A percentile compares a stretch with the other conserved stretches of the same genome.
Conservation (phyloP, 2,329 filamentous ascomycete species). For the Fusarium pilosicola region DNA sequence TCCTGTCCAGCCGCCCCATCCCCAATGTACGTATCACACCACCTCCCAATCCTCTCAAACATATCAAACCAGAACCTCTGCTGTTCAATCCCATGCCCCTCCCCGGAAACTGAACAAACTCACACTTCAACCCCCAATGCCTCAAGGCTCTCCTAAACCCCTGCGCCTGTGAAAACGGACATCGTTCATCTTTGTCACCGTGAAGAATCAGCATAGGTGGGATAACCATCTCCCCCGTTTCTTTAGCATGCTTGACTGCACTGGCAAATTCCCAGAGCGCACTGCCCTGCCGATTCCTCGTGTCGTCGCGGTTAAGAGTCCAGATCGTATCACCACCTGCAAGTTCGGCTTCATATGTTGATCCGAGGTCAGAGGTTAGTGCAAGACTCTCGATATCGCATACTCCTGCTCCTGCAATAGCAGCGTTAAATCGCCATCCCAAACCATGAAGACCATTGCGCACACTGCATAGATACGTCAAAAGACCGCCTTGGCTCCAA, state of each 20-base stretch:
- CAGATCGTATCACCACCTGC: constrained; percentile 5
- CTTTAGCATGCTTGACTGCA: constrained; percentile 4
- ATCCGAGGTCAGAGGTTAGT: constrained; percentile 42
- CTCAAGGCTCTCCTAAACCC: constrained; percentile 23
- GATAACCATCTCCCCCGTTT: background rate
- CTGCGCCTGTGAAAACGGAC: constrained; percentile 22
- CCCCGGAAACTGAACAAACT: constrained; percentile 29
- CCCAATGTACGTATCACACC: constrained; percentile 25
- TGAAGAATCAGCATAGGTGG: constrained; percentile 31
- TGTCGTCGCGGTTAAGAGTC: constrained; percentile 15
- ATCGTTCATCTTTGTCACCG: constrained; percentile 20
- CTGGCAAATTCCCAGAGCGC: constrained; percentile 20
- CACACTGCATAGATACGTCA: constrained; percentile 50
- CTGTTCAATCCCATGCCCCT: constrained; percentile 4
- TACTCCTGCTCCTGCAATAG: constrained; percentile 51
- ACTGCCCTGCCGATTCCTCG: constrained; percentile 20
- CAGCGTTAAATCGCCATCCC: constrained; percentile 51
- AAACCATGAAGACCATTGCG: constrained; percentile 48
- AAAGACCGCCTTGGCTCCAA: constrained; percentile 52
- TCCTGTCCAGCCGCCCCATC: too few relatives aligned
- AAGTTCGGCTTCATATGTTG: constrained; percentile 24
- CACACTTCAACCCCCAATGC: background rate
- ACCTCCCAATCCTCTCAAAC: constrained; percentile 22
- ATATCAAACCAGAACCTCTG: constrained; percentile 33
- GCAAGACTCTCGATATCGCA: constrained; percentile 50